Evolutionary conservation across 1,284 basidiomycete genomes (phyloP).

Genomic region (Malassezia dermatis): DNA sequence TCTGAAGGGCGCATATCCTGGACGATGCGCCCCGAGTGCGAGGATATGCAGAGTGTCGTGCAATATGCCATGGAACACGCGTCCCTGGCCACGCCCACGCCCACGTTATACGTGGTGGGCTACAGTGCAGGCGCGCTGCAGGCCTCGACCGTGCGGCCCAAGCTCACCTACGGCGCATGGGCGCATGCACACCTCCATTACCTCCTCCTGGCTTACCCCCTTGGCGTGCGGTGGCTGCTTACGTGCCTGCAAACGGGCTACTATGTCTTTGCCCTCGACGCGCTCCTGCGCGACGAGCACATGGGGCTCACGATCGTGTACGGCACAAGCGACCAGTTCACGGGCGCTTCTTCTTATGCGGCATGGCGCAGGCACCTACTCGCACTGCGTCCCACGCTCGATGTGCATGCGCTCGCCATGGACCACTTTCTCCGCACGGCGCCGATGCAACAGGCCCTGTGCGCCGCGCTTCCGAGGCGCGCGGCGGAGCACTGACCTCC

Average conservation of each 20-base stretch:
- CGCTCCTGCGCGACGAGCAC: not conserved
- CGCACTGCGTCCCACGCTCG: not conserved
- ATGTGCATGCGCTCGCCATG: not conserved
- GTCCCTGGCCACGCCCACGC: not conserved
- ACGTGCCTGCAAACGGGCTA: slow-evolving; percentile 1
- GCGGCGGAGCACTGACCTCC: slow-evolving; percentile 6
- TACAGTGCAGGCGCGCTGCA: slow-evolving; percentile 20
- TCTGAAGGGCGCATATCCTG: slow-evolving; percentile 14
- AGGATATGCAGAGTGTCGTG: slow-evolving; percentile 11
- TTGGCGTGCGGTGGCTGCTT: slow-evolving; percentile 18
- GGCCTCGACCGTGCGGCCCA: slow-evolving; percentile 2
- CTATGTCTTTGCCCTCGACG: slow-evolving; percentile 2
- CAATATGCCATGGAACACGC: not conserved
- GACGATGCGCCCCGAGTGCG: slow-evolving; percentile 15
- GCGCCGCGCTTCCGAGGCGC: not conserved
- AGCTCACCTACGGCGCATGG: not conserved
- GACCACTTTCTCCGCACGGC: slow-evolving; percentile 13
- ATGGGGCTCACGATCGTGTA: slow-evolving; percentile 4
- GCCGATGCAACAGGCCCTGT: not conserved
- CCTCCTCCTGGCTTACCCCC: slow-evolving; percentile 18
- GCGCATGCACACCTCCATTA: not conserved
- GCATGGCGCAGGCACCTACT: not conserved
- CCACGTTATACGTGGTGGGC: slow-evolving; percentile 6
- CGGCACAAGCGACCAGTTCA: slow-evolving; percentile 18
- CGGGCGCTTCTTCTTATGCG: not conserved